phyloP scores from a whole-genome alignment of 2,329 filamentous ascomycete genomes.

The Ophiocordyceps camponoti-leonardi region DNA sequence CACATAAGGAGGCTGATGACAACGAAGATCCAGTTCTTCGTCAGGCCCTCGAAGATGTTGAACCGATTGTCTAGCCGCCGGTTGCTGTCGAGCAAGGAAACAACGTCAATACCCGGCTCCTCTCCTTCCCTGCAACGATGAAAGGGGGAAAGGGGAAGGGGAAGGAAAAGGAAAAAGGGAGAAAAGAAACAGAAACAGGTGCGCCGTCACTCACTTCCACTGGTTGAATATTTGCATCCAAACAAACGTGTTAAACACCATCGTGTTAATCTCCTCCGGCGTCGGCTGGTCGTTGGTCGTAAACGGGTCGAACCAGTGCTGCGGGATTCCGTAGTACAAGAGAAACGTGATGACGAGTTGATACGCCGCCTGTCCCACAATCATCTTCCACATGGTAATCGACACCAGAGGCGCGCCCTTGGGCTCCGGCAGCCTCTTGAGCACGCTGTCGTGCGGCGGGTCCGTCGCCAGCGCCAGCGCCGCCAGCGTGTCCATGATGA shows the following conservation, averaged over 20 bases:
- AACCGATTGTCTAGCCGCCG: conserved; percentile 85
- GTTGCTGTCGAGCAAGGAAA: conserved; percentile 36
- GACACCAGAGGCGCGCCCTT: conserved; percentile 53
- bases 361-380: conserved; percentile 79
- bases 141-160: too few relatives aligned
- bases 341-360: conserved; percentile 68
- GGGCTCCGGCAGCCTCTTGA: conserved; percentile 55
- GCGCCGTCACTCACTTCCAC: conserved; percentile 57
- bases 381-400: conserved; percentile 98
- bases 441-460: conserved; percentile 64
- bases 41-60: conserved; percentile 86
- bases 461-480: conserved; percentile 80
- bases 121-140: too few relatives aligned
- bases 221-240: conserved; percentile 99
- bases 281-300: conserved; percentile 24
- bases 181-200: too few relatives aligned
- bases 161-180: too few relatives aligned
- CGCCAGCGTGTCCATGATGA: conserved; percentile 95
- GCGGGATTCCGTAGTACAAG: conserved; percentile 56
- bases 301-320: conserved; percentile 22
- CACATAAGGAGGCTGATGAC: conserved; percentile 76
- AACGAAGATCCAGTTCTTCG: conserved; percentile 77
- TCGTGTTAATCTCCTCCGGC: conserved; percentile 44
- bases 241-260: conserved; percentile 96
- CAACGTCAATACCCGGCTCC: too few relatives aligned